Percentiles rank a stretch among this genome's conserved stretches.
Evolutionary conservation across 768 basidiomycete genomes (phyloP).

Genomic region (Leccinum aurantiacum): DNA sequence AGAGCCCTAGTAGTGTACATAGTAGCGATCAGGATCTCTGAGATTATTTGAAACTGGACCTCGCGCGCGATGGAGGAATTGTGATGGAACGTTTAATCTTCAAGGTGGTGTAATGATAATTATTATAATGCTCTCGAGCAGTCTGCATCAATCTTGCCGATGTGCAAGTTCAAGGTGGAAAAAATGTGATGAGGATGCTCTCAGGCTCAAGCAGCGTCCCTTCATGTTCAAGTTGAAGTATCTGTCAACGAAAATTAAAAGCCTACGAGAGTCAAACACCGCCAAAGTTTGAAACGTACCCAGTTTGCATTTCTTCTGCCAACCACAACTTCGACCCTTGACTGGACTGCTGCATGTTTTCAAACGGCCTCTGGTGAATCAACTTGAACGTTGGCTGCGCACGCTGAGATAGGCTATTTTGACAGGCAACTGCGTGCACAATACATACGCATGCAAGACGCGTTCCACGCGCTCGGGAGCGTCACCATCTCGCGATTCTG

Average conservation of each 20-base stretch:
- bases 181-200: too few relatives aligned
- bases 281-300: background rate
- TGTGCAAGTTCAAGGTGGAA: background rate
- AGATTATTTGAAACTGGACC: background rate
- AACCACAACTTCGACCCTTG: background rate
- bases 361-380: too few relatives aligned
- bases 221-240: too few relatives aligned
- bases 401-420: background rate
- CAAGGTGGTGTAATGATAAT: background rate
- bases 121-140: background rate
- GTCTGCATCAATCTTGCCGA: too few relatives aligned
- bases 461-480: background rate
- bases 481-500: background rate
- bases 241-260: background rate
- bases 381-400: too few relatives aligned
- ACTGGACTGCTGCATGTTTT: too few relatives aligned
- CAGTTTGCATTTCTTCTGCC: background rate
- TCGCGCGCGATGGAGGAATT: background rate
- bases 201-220: background rate
- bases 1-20: background rate
- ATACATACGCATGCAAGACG: background rate
- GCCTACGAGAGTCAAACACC: background rate
- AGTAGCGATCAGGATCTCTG: background rate
- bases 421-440: background rate
- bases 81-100: background rate